Conservation (phyloP, 2,329 filamentous ascomycete species). For the Fusarium longipes region DNA sequence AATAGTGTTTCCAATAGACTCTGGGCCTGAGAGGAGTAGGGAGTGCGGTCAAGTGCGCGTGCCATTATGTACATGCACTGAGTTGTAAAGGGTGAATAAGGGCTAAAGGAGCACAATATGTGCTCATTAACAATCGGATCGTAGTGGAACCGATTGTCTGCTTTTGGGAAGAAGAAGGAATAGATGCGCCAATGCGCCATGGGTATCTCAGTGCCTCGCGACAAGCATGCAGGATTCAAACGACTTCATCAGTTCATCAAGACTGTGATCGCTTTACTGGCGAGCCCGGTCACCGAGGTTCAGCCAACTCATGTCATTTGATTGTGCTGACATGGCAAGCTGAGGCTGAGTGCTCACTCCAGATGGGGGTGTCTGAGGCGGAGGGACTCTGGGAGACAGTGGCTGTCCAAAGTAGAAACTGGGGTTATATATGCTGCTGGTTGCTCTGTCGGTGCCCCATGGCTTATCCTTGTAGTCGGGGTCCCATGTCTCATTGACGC, state of each 20-base stretch:
- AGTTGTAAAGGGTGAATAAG: slow-evolving; percentile 21
- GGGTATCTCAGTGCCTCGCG: slow-evolving; percentile 37
- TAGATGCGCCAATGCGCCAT: slow-evolving; percentile 28
- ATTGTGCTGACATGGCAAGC: slow-evolving; percentile 61
- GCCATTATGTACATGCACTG: slow-evolving; percentile 30
- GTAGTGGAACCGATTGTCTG: slow-evolving; percentile 10
- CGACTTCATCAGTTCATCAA: slow-evolving; percentile 37
- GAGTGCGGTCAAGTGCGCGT: slow-evolving; percentile 33
- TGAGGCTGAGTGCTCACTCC: slow-evolving; percentile 62
- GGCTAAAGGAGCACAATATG: slow-evolving; percentile 30
- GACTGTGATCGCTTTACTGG: slow-evolving; percentile 36
- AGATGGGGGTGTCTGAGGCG: slow-evolving; percentile 48
- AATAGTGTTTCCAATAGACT: slow-evolving; percentile 24
- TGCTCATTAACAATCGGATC: slow-evolving; percentile 17
- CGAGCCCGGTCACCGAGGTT: slow-evolving; percentile 69
- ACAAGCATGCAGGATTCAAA: slow-evolving; percentile 22
- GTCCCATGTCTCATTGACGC: slow-evolving; percentile 68
- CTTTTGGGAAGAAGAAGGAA: not conserved
- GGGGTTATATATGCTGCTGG: slow-evolving; percentile 64
- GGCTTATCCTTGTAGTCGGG: slow-evolving; percentile 57
- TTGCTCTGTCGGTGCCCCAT: slow-evolving; percentile 63
- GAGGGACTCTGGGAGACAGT: slow-evolving; percentile 52
- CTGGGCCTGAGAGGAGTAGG: slow-evolving; percentile 29
- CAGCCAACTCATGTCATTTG: slow-evolving; percentile 82
- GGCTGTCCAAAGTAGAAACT: slow-evolving; percentile 58